phyloP scores from a whole-genome alignment of 768 basidiomycete species.

The Porphyrellus cyaneotinctus region DNA sequence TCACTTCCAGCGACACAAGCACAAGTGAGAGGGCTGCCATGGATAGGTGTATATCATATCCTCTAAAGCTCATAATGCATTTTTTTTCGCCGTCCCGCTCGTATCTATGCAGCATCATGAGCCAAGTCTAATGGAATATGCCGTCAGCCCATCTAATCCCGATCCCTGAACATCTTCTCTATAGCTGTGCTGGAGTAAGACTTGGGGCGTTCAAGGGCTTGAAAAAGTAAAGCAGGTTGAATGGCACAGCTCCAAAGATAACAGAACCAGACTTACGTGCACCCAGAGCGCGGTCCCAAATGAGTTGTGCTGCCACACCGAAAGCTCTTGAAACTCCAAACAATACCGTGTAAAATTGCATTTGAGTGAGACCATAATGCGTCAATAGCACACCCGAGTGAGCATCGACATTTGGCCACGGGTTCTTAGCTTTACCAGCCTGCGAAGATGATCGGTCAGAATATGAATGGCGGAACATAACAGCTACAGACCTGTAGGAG shows the following conservation, averaged over 20 bases:
- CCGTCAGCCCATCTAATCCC: conserved; percentile 6
- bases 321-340: conserved; percentile 96
- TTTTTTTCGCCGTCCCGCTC: no score
- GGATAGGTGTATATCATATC: no score
- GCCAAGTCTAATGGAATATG: neutral
- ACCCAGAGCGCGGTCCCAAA: conserved; percentile 92
- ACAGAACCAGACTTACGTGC: conserved; percentile 58
- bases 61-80: no score
- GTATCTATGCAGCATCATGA: no score
- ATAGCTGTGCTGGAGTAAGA: conserved; percentile 82
- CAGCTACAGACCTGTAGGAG: conserved; percentile 62
- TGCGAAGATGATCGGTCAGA: conserved; percentile 22
- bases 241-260: neutral
- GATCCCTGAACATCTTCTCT: conserved; percentile 67
- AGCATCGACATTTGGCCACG: conserved; percentile 96
- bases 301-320: conserved; percentile 83
- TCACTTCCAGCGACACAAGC: no score
- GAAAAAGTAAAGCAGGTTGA: neutral
- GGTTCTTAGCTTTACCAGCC: conserved; percentile 92
- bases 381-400: conserved; percentile 90
- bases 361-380: conserved; percentile 82
- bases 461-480: neutral
- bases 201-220: conserved; percentile 87
- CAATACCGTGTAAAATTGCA: conserved; percentile 96
- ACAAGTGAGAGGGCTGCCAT: no score